phyloP scores from a whole-genome alignment of 2,329 filamentous ascomycete genomes.

The Ascochyta clinopodiicola region DNA sequence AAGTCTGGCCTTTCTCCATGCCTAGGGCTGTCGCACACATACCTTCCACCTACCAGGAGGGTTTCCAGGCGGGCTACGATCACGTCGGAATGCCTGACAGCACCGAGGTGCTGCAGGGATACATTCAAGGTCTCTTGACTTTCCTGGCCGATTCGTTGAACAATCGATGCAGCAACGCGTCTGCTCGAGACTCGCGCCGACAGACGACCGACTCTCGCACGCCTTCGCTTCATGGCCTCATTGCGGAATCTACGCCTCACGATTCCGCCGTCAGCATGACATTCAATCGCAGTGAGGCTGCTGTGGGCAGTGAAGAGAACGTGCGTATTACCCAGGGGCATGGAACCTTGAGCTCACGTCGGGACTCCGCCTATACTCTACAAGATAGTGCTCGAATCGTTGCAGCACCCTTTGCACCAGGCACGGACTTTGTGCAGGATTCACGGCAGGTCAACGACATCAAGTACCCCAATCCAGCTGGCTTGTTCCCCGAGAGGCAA shows the following conservation, averaged over 20 bases:
- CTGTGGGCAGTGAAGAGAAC: conserved; percentile 34
- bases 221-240: conserved; percentile 36
- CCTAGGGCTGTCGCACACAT: conserved; percentile 29
- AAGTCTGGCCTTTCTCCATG: conserved; percentile 31
- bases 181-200: conserved; percentile 16
- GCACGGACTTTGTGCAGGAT: conserved; percentile 24
- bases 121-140: conserved; percentile 40
- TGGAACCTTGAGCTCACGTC: conserved; percentile 14
- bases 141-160: conserved; percentile 39
- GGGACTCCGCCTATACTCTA: conserved; percentile 24
- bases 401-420: conserved; percentile 16
- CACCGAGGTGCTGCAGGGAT: conserved; percentile 43
- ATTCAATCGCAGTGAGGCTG: conserved; percentile 25
- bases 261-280: conserved; percentile 41
- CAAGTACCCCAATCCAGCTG: conserved; percentile 21
- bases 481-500: conserved; percentile 21
- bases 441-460: conserved; percentile 22
- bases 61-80: conserved; percentile 47
- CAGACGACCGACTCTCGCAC: conserved; percentile 21
- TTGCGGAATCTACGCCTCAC: conserved; percentile 32
- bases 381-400: conserved; percentile 18
- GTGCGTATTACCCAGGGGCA: conserved; percentile 23
- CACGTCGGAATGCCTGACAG: conserved; percentile 43
- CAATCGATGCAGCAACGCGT: conserved; percentile 21
- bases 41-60: conserved; percentile 47